These are phyloP conservation scores for Ganoderma resinaceum DNA, from an alignment of 1,284 basidiomycete species.

Conservation along the genomic window DNA sequence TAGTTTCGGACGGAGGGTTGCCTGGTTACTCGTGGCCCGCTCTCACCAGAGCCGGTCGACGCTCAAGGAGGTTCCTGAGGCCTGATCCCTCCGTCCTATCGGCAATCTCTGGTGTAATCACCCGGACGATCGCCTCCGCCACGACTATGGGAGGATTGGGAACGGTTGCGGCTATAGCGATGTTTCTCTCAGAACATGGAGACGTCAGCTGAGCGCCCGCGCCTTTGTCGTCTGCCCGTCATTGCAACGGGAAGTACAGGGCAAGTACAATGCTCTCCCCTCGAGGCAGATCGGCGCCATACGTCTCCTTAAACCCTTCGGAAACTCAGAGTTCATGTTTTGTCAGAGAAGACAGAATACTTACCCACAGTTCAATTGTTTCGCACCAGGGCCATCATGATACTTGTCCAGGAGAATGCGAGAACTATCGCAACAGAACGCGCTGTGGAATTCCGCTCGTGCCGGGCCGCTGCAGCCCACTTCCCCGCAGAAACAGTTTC, in stretches of 20 bases:
- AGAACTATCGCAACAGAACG: constrained; percentile 16
- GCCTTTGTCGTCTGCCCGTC: not conserved
- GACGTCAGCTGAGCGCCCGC: constrained; percentile 5
- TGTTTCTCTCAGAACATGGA: not conserved
- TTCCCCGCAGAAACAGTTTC: constrained; percentile 15
- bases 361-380: not conserved
- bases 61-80: constrained; percentile 16
- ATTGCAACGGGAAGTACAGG: not conserved
- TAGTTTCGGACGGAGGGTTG: constrained; percentile 25
- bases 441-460: constrained; percentile 7
- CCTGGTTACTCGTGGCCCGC: constrained; percentile 18
- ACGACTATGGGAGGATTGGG: constrained; percentile 1
- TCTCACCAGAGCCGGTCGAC: not conserved
- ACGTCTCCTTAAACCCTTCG: not conserved
- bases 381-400: constrained; percentile 2
- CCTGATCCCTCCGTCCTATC: constrained; percentile 23
- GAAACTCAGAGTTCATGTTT: not conserved
- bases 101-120: constrained; percentile 13
- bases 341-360: not conserved
- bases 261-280: not conserved
- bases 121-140: constrained; percentile 17
- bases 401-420: constrained; percentile 3
- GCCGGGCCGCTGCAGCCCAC: constrained; percentile 12
- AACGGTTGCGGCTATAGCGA: not conserved
- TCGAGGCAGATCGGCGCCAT: not conserved